Percentiles rank a stretch among this genome's conserved stretches.
phyloP scores from a whole-genome alignment of 208 protist genomes.

The Leishmania tropica region DNA sequence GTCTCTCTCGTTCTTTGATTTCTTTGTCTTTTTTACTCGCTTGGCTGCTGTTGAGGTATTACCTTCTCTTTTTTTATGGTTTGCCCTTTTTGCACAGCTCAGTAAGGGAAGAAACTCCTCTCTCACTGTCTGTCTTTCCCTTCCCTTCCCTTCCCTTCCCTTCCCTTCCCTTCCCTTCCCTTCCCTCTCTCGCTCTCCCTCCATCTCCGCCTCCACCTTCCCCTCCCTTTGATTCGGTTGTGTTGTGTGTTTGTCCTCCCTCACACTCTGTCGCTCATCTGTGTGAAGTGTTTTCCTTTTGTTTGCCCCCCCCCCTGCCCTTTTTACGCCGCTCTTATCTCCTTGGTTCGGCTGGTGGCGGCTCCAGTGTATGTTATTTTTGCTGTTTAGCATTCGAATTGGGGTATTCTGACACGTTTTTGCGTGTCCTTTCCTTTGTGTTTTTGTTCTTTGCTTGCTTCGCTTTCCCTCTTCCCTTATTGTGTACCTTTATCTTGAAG shows the following conservation, averaged over 20 bases:
- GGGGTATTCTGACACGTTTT: not conserved
- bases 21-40: slow-evolving; percentile 2
- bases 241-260: not conserved
- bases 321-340: not conserved
- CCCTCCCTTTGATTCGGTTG: not conserved
- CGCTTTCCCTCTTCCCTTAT: not conserved
- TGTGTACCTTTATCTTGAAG: not conserved
- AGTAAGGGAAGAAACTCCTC: slow-evolving; percentile 4
- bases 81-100: slow-evolving; percentile 6
- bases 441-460: not conserved
- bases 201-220: not conserved
- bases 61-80: slow-evolving; percentile 2
- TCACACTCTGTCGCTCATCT: not conserved
- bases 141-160: not conserved
- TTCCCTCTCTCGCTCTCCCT: not conserved
- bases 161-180: not conserved
- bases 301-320: not conserved
- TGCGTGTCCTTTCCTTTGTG: not conserved
- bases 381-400: not conserved
- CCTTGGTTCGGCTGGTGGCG: not conserved
- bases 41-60: slow-evolving; percentile 8
- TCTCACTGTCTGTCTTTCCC: not conserved
- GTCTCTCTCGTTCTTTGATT: slow-evolving; percentile 6
- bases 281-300: not conserved
- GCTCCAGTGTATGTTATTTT: not conserved